Percentiles rank a stretch among this genome's conserved stretches.
phyloP scores from a whole-genome alignment of 106 monocot genomes.

The Triglochin maritima region DNA sequence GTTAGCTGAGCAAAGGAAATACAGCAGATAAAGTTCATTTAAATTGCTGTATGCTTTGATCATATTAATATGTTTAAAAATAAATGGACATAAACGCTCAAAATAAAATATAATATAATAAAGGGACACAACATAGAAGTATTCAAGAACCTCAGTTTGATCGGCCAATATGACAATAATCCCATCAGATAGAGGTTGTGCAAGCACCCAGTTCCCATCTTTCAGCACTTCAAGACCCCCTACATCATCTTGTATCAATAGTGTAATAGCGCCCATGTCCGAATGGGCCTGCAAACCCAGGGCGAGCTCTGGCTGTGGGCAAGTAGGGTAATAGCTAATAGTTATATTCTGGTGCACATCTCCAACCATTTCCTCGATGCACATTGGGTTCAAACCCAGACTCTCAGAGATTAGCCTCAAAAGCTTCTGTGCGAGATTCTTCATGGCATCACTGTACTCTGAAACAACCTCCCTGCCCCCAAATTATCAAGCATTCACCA shows the following conservation, averaged over 20 bases:
- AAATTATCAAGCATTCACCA: not conserved
- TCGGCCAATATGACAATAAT: constrained; percentile 79
- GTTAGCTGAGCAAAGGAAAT: not conserved
- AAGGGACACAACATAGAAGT: not conserved
- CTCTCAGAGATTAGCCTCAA: constrained; percentile 49
- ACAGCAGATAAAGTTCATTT: not conserved
- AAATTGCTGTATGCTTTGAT: not conserved
- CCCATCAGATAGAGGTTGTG: constrained; percentile 48
- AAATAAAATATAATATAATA: not conserved
- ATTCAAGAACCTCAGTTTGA: constrained; percentile 67
- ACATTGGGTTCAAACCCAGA: constrained; percentile 41
- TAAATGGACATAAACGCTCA: not conserved
- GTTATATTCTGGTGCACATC: constrained; percentile 92
- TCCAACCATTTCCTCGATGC: constrained; percentile 64
- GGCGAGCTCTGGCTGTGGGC: constrained; percentile 94
- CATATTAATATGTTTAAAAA: too few species aligned
- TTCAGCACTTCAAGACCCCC: constrained; percentile 86
- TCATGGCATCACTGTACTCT: constrained; percentile 70
- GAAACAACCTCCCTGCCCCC: constrained; percentile 43
- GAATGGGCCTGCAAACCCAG: constrained; percentile 95
- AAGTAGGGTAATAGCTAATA: constrained; percentile 77
- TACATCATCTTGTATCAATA: constrained; percentile 94
- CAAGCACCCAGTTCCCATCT: constrained; percentile 61
- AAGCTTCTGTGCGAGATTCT: constrained; percentile 65
- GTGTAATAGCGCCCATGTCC: constrained; percentile 90